A percentile compares a stretch with the other conserved stretches of the same genome.
These are phyloP conservation scores for Casuarina cunninghamiana DNA, from an alignment of 306 rosid species.

Conservation along the genomic window DNA sequence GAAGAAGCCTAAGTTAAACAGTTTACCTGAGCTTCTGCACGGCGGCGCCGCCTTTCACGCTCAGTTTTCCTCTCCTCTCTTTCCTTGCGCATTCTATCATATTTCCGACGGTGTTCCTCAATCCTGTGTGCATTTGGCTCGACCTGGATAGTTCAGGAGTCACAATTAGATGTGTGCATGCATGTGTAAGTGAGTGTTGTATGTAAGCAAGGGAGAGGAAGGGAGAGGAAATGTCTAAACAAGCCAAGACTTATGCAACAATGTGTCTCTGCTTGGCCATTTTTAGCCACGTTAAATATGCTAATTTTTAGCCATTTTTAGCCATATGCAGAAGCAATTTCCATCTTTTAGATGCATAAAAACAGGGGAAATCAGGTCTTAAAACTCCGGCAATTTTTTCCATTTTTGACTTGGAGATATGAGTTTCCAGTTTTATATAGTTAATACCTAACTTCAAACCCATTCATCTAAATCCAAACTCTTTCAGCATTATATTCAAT, in stretches of 20 bases:
- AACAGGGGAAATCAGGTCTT: not conserved
- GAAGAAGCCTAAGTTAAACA: constrained; percentile 8
- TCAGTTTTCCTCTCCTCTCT: constrained; percentile 64
- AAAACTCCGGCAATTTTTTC: no score
- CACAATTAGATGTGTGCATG: constrained; percentile 11
- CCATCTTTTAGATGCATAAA: not conserved
- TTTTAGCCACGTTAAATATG: not conserved
- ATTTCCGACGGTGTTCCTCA: constrained; percentile 89
- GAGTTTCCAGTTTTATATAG: no score
- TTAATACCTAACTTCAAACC: no score
- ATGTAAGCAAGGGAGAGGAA: not conserved
- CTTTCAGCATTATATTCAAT: no score
- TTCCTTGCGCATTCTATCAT: constrained; percentile 84
- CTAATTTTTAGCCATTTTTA: not conserved
- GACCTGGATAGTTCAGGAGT: constrained; percentile 50
- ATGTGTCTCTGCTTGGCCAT: not conserved
- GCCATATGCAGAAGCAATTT: not conserved
- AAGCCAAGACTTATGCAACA: not conserved
- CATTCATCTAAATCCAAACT: no score
- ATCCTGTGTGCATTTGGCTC: constrained; percentile 88
- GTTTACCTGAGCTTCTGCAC: constrained; percentile 84
- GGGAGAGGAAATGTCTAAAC: not conserved
- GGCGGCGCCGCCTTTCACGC: constrained; percentile 69
- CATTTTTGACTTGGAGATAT: no score
- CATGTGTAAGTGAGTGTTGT: no score